Conservation (phyloP, 495 filamentous ascomycete genomes). For the Tetracladium setigerum region DNA sequence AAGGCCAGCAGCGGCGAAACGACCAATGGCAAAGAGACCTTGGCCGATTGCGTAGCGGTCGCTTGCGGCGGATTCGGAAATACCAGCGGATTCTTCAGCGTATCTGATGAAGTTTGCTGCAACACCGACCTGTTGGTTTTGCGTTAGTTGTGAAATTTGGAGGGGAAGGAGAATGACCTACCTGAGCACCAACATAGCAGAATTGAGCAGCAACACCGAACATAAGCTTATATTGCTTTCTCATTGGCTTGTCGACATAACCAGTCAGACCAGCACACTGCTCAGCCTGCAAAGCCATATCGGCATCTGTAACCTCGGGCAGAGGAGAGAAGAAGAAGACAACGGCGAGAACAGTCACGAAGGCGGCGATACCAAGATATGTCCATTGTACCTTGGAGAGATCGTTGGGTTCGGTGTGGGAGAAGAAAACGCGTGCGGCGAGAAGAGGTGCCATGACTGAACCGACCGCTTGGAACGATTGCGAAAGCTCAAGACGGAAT, state of each 20-base stretch:
- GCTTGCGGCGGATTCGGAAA: constrained; percentile 20
- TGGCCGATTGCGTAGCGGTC: constrained; percentile 48
- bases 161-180: neutral
- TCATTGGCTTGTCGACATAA: constrained; percentile 38
- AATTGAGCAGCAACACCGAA: constrained; percentile 62
- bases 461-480: constrained; percentile 63
- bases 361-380: constrained; percentile 65
- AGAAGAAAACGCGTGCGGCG: constrained; percentile 64
- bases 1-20: constrained; percentile 50
- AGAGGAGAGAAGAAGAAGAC: constrained; percentile 60
- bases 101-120: constrained; percentile 49
- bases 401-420: constrained; percentile 36
- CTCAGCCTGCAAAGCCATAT: constrained; percentile 48
- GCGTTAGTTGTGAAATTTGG: neutral
- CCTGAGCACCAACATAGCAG: constrained; percentile 62
- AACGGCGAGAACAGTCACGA: constrained; percentile 55
- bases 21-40: constrained; percentile 55
- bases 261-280: no score
- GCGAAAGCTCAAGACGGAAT: constrained; percentile 61
- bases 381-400: constrained; percentile 64
- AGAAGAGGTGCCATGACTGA: constrained; percentile 54
- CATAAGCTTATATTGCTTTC: constrained; percentile 59
- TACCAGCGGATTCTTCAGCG: constrained; percentile 24
- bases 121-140: constrained; percentile 37
- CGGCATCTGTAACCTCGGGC: constrained; percentile 68